phyloP scores from a whole-genome alignment of 495 filamentous ascomycete genomes.

The Massariosphaeria phaeospora region DNA sequence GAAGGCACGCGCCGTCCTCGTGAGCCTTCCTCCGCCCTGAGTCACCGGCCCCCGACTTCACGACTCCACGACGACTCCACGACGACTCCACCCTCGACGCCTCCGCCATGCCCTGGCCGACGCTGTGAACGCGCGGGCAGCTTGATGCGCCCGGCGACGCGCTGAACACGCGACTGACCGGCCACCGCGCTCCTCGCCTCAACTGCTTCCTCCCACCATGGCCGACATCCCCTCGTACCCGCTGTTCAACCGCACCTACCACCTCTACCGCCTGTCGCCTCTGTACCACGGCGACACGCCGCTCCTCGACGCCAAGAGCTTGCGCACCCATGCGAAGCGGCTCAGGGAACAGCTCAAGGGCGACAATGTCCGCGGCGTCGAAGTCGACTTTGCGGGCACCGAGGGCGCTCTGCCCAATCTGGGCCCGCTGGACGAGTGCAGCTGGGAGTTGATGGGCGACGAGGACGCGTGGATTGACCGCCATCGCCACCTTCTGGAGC shows the following conservation, averaged over 20 bases:
- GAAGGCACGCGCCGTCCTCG: too few species aligned
- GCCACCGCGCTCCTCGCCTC: not conserved
- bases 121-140: too few species aligned
- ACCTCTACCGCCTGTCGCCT: constrained; percentile 39
- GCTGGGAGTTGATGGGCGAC: constrained; percentile 35
- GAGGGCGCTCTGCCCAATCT: constrained; percentile 19
- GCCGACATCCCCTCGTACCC: constrained; percentile 18
- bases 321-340: constrained; percentile 33
- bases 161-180: too few species aligned
- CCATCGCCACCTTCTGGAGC: constrained; percentile 7
- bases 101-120: too few species aligned
- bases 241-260: constrained; percentile 32
- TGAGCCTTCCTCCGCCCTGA: too few species aligned
- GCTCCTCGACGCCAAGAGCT: constrained; percentile 23
- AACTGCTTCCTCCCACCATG: not conserved
- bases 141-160: too few species aligned
- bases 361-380: constrained; percentile 37
- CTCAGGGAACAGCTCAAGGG: constrained; percentile 34
- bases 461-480: constrained; percentile 33
- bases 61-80: too few species aligned
- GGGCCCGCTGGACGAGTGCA: constrained; percentile 35
- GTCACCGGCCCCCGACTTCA: too few species aligned
- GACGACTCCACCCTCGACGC: too few species aligned
- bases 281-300: constrained; percentile 34
- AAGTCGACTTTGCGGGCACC: constrained; percentile 23